These are phyloP conservation scores for Quercus bicolor DNA, from an alignment of 306 rosid genomes.

Conservation along the genomic window DNA sequence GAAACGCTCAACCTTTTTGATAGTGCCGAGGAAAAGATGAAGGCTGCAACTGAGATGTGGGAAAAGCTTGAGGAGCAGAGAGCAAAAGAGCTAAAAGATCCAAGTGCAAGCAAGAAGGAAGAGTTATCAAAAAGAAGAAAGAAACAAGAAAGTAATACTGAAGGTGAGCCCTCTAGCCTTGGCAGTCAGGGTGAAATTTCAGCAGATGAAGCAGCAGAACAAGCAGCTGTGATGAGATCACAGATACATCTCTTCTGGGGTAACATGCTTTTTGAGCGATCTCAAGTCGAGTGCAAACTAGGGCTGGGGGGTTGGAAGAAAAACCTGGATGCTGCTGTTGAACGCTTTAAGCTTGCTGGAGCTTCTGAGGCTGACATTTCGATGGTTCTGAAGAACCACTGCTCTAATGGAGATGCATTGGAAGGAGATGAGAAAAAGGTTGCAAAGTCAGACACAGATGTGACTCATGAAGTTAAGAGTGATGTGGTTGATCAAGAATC, in stretches of 20 bases:
- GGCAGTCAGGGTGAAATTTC: conserved; percentile 59
- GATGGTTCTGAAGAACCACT: conserved; percentile 81
- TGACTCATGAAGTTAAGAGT: conserved; percentile 30
- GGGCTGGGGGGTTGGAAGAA: conserved; percentile 75
- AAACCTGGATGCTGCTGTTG: conserved; percentile 73
- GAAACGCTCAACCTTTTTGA: conserved; percentile 75
- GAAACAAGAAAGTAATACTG: conserved; percentile 54
- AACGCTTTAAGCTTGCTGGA: conserved; percentile 93
- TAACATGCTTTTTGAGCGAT: conserved; percentile 91
- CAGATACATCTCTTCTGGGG: conserved; percentile 99
- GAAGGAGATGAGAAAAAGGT: conserved; percentile 55
- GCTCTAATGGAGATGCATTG: conserved; percentile 62
- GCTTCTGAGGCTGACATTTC: conserved; percentile 85
- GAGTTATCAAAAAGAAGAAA: conserved; percentile 71
- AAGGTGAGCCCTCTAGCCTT: conserved; percentile 54
- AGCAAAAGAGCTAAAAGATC: conserved; percentile 78
- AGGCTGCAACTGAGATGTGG: conserved; percentile 95
- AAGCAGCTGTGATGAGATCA: conserved; percentile 92
- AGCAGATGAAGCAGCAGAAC: conserved; percentile 85
- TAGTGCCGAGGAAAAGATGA: conserved; percentile 94
- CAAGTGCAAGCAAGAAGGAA: conserved; percentile 76
- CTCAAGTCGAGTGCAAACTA: conserved; percentile 90
- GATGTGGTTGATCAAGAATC: conserved; percentile 31
- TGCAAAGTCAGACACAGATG: conserved; percentile 16
- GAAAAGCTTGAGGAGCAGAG: conserved; percentile 93